Percentiles rank a stretch among this genome's conserved stretches.
Evolutionary conservation across 352 stramenopile genomes (phyloP).

Genomic region (Phytopythium oedochilum): DNA sequence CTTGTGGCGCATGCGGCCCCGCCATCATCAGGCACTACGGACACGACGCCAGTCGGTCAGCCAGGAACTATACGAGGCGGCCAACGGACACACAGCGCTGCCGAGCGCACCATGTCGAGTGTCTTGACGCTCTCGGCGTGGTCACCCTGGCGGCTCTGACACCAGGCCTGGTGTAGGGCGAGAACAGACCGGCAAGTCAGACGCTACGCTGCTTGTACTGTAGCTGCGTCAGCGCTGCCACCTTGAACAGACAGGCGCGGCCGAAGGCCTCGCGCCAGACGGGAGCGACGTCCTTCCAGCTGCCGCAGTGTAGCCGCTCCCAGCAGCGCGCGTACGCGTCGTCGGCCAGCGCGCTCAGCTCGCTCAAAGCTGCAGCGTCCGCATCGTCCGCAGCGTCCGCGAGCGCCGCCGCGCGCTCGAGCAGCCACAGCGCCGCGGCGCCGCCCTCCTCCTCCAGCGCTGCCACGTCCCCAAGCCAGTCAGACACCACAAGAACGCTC

Average conservation of each 20-base stretch:
- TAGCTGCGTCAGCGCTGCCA: too few relatives aligned
- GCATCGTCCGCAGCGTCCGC: neutral
- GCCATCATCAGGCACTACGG: slow-evolving; percentile 72
- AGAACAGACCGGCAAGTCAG: too few relatives aligned
- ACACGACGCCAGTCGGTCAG: too few relatives aligned
- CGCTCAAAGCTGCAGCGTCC: neutral
- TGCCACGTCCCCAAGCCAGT: too few relatives aligned
- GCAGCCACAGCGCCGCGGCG: slow-evolving; percentile 33
- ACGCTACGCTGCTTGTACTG: too few relatives aligned
- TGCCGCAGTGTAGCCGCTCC: slow-evolving; percentile 70
- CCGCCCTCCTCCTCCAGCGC: slow-evolving; percentile 39
- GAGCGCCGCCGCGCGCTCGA: slow-evolving; percentile 17
- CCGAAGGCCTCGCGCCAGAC: slow-evolving; percentile 67
- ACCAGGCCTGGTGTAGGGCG: slow-evolving; percentile 17
- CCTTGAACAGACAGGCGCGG: slow-evolving; percentile 43
- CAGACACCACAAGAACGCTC: too few relatives aligned
- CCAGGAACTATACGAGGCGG: too few relatives aligned
- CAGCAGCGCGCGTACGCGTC: slow-evolving; percentile 59
- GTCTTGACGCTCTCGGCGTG: slow-evolving; percentile 29
- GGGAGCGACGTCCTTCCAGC: slow-evolving; percentile 52
- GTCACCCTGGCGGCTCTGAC: slow-evolving; percentile 16
- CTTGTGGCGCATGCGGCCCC: slow-evolving; percentile 33
- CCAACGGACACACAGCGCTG: too few relatives aligned
- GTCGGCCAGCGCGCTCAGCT: slow-evolving; percentile 10
- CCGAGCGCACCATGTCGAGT: slow-evolving; percentile 54